phyloP scores from a whole-genome alignment of 306 rosid species.

The Alnus rubra region DNA sequence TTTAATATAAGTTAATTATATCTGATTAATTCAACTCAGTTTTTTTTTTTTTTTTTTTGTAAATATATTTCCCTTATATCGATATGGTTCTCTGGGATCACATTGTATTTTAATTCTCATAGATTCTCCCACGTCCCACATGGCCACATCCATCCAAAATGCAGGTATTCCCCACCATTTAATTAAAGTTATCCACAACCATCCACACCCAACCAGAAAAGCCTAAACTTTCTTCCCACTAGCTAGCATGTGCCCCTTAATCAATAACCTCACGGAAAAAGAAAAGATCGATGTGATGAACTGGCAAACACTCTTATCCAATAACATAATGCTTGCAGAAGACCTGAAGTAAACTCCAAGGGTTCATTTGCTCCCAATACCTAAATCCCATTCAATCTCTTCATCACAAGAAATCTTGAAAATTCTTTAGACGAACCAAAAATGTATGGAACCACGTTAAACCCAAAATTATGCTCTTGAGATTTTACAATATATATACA shows the following conservation, averaged over 20 bases:
- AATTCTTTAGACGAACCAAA: not conserved
- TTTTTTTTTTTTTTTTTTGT: no score
- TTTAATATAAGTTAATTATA: not conserved
- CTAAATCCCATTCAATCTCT: not conserved
- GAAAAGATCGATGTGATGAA: not conserved
- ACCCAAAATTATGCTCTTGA: conserved; percentile 5
- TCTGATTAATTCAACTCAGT: not conserved
- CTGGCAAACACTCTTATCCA: not conserved
- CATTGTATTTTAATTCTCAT: not conserved
- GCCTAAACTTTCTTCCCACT: conserved; percentile 7
- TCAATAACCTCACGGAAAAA: not conserved
- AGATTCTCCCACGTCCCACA: conserved; percentile 11
- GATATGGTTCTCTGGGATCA: not conserved
- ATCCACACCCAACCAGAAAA: conserved; percentile 24
- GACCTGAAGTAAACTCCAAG: not conserved
- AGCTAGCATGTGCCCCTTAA: conserved; percentile 1
- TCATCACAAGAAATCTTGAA: not conserved
- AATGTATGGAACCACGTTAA: not conserved
- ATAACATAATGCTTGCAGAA: not conserved
- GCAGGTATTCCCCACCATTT: conserved; percentile 28
- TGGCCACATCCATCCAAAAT: conserved; percentile 1
- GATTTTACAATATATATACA: conserved; percentile 17
- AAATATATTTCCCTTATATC: not conserved
- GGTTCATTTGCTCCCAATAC: not conserved
- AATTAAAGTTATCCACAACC: conserved; percentile 23